Evolutionary conservation across 2,329 filamentous ascomycete genomes (phyloP), one percentile per base, ranked within the genome.

Genomic region (Botrytis squamosa): DNA sequence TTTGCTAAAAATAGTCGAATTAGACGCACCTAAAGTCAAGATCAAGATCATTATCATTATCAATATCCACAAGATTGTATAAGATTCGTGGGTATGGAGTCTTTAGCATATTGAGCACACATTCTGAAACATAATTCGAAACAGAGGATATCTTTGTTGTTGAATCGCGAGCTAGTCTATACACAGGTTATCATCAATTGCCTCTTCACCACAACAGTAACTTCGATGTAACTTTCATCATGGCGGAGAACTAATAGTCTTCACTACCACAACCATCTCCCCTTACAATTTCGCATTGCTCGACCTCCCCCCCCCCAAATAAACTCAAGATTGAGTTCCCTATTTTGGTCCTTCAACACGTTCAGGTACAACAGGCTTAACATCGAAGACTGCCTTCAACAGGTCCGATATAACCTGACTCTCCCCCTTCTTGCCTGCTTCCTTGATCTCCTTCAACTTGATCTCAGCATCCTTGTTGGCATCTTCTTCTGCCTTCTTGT

Each of bases 391-490:
- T n/a, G 93, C 93, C 77, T 89, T 88, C 78, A 98, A 88, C 77
- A 99, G 85, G 81, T 97, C 92, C 78, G 93, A 89, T 70, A 98
- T 87, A 29, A 99, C 95, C 82, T 92, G 88, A 77, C 88, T 87
- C 81, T 94, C 93, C 77, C 89, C 90, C 86, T 94, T 92, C 83
- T 92, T 89, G 75, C 95, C 95, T 49, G 93, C 90, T 72, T 87
- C 87, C 82, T 93, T 88, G 82, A 98, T 98, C 83, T 93, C 90
- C 83, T 91, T 88, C 79, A 98, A 90, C 84, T 97, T 91, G 79
- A 83, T 86, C 75, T 97, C 93, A 71, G 93, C 93, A 77, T 95
- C 93, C 84, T 91, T 91, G 84, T 90, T 89, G 77, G 94, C 93
- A 80, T 94, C 90, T 76, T 90, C 89, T 82, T 95, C 92, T 77